Evolutionary conservation across 805 yeast species (phyloP), one percentile per base, ranked within the genome.

Genomic region (Candida mattraensis): DNA sequence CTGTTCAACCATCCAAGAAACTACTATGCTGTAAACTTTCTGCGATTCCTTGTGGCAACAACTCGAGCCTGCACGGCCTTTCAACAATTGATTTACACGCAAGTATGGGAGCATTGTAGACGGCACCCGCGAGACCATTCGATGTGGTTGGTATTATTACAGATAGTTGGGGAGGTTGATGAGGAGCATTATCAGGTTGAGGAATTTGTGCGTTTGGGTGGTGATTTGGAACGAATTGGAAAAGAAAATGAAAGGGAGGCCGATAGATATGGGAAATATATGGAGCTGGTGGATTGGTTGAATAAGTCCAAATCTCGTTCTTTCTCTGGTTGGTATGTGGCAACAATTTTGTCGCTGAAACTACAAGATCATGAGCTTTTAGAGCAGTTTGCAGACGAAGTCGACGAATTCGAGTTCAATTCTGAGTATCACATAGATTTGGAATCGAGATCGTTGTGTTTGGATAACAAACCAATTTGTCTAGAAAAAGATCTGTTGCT

Each of bases 1-100:
- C n/a, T n/a, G n/a, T n/a, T n/a, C n/a, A n/a, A n/a, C n/a, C 80
- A 74, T 45, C 68, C 67, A 7, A 48, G 63, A 27, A 75, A 72
- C 48, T 74, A 74, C 47, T 74, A 73, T 36, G 75, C 78, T 0
- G 64, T 72, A 65, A 48, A 56, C n/a, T 58, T 63, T 39, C 56
- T 69, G 4, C 30, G 53, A 30, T 47, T 35, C 34, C 43, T 45
- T 33, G 29, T 45, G 26, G 37, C 51, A 5, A 16, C 36, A 3
- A 11, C 35, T 7, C 29, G 46, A 15, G 22, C n/a, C n/a, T n/a
- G n/a, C n/a, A n/a, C n/a, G n/a, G n/a, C n/a, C n/a, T n/a, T n/a
- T n/a, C n/a, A n/a, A n/a, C n/a, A n/a, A n/a, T n/a, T n/a, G n/a
- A n/a, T n/a, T n/a, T 28, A 32, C 32, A 19, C 18, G 7, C 18